A percentile compares a stretch with the other conserved stretches of the same genome.
These are phyloP conservation scores for Lasiodiplodia hormozganensis DNA, from an alignment of 2,329 filamentous ascomycete species.

Conservation along the genomic window DNA sequence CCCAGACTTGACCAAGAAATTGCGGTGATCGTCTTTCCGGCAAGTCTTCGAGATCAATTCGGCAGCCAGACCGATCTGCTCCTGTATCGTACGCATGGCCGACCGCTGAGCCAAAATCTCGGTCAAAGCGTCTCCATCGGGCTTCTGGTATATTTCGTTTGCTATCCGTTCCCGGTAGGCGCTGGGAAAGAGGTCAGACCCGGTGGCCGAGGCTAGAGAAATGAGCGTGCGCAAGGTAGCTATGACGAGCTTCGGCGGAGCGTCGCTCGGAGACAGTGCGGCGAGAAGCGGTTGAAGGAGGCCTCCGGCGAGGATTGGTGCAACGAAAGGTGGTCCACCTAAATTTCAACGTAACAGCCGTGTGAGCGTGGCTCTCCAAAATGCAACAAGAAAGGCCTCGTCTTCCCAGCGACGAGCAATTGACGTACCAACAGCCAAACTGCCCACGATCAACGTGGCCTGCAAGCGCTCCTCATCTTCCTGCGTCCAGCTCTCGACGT, in stretches of 20 bases:
- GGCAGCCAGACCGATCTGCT: constrained; percentile 68
- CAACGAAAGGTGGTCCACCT: constrained; percentile 83
- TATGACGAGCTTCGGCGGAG: constrained; percentile 70
- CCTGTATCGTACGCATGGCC: constrained; percentile 60
- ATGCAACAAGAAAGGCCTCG: neutral
- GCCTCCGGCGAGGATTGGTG: constrained; percentile 72
- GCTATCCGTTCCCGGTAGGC: constrained; percentile 33
- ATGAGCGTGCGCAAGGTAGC: constrained; percentile 77
- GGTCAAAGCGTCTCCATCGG: constrained; percentile 67
- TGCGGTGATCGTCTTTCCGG: constrained; percentile 72
- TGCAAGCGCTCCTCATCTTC: constrained; percentile 76
- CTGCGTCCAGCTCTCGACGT: constrained; percentile 56
- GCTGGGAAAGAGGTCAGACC: constrained; percentile 61
- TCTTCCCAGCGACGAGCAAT: neutral
- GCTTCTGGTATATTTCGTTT: constrained; percentile 65
- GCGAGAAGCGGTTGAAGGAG: constrained; percentile 74
- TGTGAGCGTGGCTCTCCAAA: constrained; percentile 3
- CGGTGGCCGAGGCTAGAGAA: constrained; percentile 67
- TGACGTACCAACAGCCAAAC: constrained; percentile 78
- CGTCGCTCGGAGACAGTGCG: constrained; percentile 70
- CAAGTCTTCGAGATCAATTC: constrained; percentile 69
- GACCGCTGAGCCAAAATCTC: constrained; percentile 69
- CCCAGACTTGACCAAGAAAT: constrained; percentile 72
- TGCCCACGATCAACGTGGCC: constrained; percentile 83
- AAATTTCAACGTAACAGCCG: constrained; percentile 13